phyloP scores from a whole-genome alignment of 129 eudicot species.

The Arctium lappa region DNA sequence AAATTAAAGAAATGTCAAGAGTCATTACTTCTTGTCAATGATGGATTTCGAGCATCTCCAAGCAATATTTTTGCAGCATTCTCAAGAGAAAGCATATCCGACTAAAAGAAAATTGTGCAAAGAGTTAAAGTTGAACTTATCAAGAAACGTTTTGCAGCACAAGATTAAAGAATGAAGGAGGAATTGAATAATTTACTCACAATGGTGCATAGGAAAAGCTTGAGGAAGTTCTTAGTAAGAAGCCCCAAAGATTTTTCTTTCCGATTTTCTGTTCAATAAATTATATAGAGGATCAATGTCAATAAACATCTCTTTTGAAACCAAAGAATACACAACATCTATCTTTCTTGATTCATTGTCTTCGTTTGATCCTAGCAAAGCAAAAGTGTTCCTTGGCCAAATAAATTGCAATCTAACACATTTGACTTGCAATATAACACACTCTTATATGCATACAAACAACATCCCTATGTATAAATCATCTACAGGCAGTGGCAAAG shows the following conservation, averaged over 20 bases:
- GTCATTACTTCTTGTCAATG: too few species aligned
- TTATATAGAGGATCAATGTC: too few species aligned
- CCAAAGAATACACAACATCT: too few species aligned
- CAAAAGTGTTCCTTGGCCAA: neutral
- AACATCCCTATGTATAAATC: neutral
- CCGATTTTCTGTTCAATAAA: slow-evolving; percentile 25
- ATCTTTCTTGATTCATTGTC: neutral
- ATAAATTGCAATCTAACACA: neutral
- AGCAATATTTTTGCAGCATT: too few species aligned
- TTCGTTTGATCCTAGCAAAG: neutral
- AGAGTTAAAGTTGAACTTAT: too few species aligned
- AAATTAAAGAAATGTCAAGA: too few species aligned
- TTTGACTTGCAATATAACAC: neutral
- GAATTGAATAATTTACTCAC: slow-evolving; percentile 33
- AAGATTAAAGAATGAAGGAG: neutral
- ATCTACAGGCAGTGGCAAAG: neutral
- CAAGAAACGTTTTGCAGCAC: too few species aligned
- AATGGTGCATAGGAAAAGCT: slow-evolving; percentile 74
- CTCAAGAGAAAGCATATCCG: too few species aligned
- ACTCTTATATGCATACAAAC: neutral
- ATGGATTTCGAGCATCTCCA: too few species aligned
- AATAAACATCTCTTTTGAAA: too few species aligned
- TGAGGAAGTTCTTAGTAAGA: slow-evolving; percentile 80
- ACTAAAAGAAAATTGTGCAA: too few species aligned
- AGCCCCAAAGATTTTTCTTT: slow-evolving; percentile 83